Base-by-base conservation (phyloP, 2,329 filamentous ascomycete genomes). In the Coniochaeta prunicola region DNA sequence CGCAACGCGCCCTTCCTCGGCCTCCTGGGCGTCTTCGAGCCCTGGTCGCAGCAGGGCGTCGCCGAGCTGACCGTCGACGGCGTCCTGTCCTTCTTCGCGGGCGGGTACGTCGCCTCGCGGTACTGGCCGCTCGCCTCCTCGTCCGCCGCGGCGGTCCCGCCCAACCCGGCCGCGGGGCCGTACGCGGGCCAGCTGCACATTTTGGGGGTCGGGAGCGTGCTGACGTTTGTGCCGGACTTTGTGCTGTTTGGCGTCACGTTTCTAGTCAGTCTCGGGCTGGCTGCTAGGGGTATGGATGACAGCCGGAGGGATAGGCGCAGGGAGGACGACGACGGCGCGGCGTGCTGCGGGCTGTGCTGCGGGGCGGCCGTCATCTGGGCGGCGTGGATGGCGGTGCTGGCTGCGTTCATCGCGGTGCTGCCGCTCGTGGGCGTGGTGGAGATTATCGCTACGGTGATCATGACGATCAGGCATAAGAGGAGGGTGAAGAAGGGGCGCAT, bases 41-140 rank as follows among this genome's bases (percentile, higher is more conserved):
- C 45, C 45, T 50, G 45, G 45, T 28, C 21, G n/a, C 45, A 50
- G 45, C 45, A 50, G n/a, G 45, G 45, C 24, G 2, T 50, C 7
- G 45, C 45, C 45, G 45, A 50, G 45, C 45, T 50, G 21, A 50
- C 45, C 45, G 45, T 50, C 45, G 45, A 50, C 45, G 45, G 45
- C 45, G 45, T 50, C 4, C 45, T 50, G 45, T 28, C 21, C 26
- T 50, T 50, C 45, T 50, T 50, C 45, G 45, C 45, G 2, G 45
- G 45, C 45, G n/a, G 45, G 24, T 30, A 30, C 45, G 45, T 50
- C 10, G 45, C 45, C 10, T 28, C 24, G 24, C 28, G 15, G 45
- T 50, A 50, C 45, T 50, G 45, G 45, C 3, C 12, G 24, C 45
- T 50, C n/a, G n/a, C n/a, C n/a, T n/a, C n/a, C n/a, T n/a, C n/a